phyloP scores from a whole-genome alignment of 306 rosid genomes.

The Spatholobus suberectus region DNA sequence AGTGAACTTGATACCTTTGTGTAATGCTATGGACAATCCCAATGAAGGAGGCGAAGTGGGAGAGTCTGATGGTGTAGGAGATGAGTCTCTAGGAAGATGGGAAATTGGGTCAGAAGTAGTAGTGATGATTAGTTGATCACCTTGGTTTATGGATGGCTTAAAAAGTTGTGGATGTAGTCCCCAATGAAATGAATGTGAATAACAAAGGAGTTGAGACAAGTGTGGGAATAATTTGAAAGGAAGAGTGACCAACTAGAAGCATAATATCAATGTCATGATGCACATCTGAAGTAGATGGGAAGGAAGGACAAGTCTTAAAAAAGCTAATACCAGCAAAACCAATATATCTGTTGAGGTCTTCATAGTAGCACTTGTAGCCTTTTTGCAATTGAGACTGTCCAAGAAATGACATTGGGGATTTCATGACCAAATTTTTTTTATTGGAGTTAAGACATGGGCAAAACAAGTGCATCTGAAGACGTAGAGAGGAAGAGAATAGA shows the following conservation, averaged over 20 bases:
- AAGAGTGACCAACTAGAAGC: background rate
- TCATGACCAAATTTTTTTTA: background rate
- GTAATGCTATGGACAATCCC: background rate
- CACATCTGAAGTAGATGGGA: background rate
- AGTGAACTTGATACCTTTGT: background rate
- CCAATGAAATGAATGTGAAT: background rate
- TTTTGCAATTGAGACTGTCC: background rate
- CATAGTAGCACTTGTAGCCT: background rate
- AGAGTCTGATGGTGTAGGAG: background rate
- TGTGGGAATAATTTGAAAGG: background rate
- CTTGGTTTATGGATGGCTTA: too few relatives aligned
- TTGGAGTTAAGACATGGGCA: background rate
- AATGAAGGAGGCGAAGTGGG: background rate
- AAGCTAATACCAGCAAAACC: background rate
- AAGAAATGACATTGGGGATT: background rate
- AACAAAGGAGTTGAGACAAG: background rate
- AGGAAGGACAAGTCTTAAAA: background rate
- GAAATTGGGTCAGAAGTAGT: background rate
- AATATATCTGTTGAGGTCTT: background rate
- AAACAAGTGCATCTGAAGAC: background rate
- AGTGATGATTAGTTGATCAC: background rate
- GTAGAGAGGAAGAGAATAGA: background rate
- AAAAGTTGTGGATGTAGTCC: too few relatives aligned
- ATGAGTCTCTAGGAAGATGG: background rate
- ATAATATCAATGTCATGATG: background rate